phyloP scores from a whole-genome alignment of 192 early-diverging fungal species.

The Thoreauomyces humboldtii region DNA sequence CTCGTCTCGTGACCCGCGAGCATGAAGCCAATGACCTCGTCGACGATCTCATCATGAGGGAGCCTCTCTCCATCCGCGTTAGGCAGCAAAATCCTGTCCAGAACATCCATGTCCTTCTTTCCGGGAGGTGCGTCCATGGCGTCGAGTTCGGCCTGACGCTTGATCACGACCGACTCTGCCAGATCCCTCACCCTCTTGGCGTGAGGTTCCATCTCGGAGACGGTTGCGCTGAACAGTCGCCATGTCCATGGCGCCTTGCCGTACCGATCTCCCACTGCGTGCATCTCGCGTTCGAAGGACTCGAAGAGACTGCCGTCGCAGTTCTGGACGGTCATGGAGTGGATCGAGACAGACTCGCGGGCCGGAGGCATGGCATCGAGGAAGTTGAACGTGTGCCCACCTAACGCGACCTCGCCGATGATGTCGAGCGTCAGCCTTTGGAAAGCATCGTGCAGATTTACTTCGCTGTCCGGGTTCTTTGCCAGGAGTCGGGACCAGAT shows the following conservation, averaged over 20 bases:
- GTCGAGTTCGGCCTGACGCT: conserved; percentile 1
- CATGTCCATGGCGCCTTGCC: conserved; percentile 1
- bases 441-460: neutral
- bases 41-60: conserved; percentile 34
- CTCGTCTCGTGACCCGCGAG: conserved; percentile 57
- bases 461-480: neutral
- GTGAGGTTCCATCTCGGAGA: neutral
- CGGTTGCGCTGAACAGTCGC: neutral
- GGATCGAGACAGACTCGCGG: too few species aligned
- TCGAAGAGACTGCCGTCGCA: neutral
- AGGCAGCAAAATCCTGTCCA: conserved; percentile 15
- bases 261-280: neutral
- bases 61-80: conserved; percentile 17
- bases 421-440: conserved; percentile 9
- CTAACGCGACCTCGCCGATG: conserved; percentile 13
- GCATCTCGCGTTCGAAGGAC: conserved; percentile 2
- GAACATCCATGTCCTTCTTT: conserved; percentile 21
- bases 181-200: neutral
- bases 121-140: neutral
- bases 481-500: neutral
- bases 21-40: conserved; percentile 45
- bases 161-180: neutral
- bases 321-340: too few species aligned
- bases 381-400: conserved; percentile 6
- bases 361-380: neutral